A percentile compares a stretch with the other conserved stretches of the same genome.
Conservation (phyloP, 352 stramenopile genomes). For the Plasmopara muralis region DNA sequence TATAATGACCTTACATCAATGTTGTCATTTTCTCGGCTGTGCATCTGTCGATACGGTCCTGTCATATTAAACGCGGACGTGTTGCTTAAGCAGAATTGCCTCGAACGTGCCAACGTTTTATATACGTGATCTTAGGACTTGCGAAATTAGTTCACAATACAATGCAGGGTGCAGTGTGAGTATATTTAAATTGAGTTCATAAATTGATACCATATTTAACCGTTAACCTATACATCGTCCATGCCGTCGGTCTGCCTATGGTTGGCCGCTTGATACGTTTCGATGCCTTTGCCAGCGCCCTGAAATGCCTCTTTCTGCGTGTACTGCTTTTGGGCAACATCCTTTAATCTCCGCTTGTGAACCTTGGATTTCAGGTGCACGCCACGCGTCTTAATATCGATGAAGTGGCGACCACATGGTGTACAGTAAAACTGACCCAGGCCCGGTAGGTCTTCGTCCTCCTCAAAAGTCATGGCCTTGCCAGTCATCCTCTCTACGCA, state of each 20-base stretch:
- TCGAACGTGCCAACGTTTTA: no score
- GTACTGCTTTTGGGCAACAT: slow-evolving; percentile 87
- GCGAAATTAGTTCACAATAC: neutral
- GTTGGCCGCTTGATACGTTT: slow-evolving; percentile 64
- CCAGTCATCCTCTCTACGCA: slow-evolving; percentile 49
- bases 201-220: neutral
- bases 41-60: slow-evolving; percentile 1
- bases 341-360: slow-evolving; percentile 84
- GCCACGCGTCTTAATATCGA: slow-evolving; percentile 69
- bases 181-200: neutral
- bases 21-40: neutral
- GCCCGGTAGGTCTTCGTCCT: slow-evolving; percentile 81
- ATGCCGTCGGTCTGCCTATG: slow-evolving; percentile 37
- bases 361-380: slow-evolving; percentile 81
- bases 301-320: slow-evolving; percentile 78
- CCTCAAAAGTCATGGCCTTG: slow-evolving; percentile 59
- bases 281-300: slow-evolving; percentile 59
- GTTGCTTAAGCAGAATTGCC: no score
- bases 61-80: no score
- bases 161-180: neutral
- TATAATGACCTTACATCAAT: neutral
- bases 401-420: slow-evolving; percentile 80
- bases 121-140: no score
- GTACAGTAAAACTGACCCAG: slow-evolving; percentile 86
- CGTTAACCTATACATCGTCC: slow-evolving; percentile 37